Conservation (phyloP, 257 asterid species). For the Solanum neorickii region DNA sequence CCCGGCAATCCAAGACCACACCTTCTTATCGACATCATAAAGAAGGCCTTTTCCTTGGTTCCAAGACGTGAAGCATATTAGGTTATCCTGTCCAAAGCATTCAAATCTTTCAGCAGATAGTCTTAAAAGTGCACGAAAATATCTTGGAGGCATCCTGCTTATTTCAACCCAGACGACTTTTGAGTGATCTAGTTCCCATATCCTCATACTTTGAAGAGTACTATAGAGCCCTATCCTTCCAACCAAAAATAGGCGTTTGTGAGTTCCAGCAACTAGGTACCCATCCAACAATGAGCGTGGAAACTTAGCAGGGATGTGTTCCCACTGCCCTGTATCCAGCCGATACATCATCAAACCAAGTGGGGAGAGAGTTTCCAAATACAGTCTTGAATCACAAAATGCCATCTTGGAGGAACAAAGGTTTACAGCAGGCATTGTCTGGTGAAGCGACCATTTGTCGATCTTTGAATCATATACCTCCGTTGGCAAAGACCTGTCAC, state of each 20-base stretch:
- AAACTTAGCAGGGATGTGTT: constrained; percentile 90
- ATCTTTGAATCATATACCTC: constrained; percentile 88
- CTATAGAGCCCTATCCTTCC: constrained; percentile 92
- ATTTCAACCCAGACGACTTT: constrained; percentile 82
- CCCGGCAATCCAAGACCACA: constrained; percentile 97
- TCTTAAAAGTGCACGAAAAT: constrained; percentile 80
- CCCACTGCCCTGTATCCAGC: constrained; percentile 86
- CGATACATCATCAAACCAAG: constrained; percentile 92
- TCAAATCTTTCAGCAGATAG: constrained; percentile 94
- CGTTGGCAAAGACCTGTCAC: constrained; percentile 77
- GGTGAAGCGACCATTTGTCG: constrained; percentile 75
- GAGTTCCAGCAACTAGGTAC: constrained; percentile 86
- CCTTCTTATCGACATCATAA: constrained; percentile 82
- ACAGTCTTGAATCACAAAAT: constrained; percentile 81
- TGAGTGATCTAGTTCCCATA: constrained; percentile 93
- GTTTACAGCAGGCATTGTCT: constrained; percentile 91
- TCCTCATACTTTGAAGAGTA: constrained; percentile 90
- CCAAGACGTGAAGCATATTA: constrained; percentile 97
- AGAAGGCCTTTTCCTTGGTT: constrained; percentile 95
- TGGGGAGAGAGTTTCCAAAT: constrained; percentile 88
- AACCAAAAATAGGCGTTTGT: constrained; percentile 75
- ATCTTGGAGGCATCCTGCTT: constrained; percentile 88
- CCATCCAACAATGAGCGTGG: constrained; percentile 94
- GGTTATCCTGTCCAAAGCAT: constrained; percentile 93
- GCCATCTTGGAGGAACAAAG: constrained; percentile 99